Conservation (phyloP, 2,329 filamentous ascomycete species). For the Xenoacremonium recifei region DNA sequence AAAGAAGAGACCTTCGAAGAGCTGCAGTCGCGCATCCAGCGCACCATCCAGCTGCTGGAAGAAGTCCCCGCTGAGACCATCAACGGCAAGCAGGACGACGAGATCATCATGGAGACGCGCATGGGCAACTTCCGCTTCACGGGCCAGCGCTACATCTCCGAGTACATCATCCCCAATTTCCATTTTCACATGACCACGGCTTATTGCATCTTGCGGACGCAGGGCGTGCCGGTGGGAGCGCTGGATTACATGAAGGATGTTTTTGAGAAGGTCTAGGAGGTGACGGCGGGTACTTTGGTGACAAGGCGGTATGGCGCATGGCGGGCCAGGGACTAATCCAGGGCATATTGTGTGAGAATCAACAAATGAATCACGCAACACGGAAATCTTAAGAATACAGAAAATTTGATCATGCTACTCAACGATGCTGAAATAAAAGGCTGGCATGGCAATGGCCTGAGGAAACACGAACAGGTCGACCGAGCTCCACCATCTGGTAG, state of each 20-base stretch:
- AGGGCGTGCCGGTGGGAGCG: conserved; percentile 59
- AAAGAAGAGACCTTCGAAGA: conserved; percentile 30
- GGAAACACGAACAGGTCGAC: too few relatives aligned
- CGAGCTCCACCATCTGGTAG: too few relatives aligned
- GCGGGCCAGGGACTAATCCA: too few relatives aligned
- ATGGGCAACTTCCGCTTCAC: conserved; percentile 25
- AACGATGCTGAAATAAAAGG: too few relatives aligned
- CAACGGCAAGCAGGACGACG: conserved; percentile 18
- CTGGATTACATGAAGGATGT: conserved; percentile 45
- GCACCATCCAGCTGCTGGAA: conserved; percentile 29
- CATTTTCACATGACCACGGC: conserved; percentile 59
- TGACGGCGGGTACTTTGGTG: neutral
- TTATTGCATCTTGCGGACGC: conserved; percentile 55
- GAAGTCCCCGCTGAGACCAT: conserved; percentile 20
- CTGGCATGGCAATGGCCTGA: too few relatives aligned
- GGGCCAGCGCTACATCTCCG: conserved; percentile 40
- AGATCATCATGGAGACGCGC: conserved; percentile 23
- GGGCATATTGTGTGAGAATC: too few relatives aligned
- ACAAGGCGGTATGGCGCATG: too few relatives aligned
- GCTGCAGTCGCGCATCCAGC: conserved; percentile 26
- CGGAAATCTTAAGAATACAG: too few relatives aligned
- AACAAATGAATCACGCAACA: too few relatives aligned
- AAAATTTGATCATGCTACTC: too few relatives aligned
- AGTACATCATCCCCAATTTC: conserved; percentile 54
- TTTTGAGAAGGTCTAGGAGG: conserved; percentile 19